phyloP scores from a whole-genome alignment of 2,329 filamentous ascomycete species.

The Fonsecaea pugnacius region DNA sequence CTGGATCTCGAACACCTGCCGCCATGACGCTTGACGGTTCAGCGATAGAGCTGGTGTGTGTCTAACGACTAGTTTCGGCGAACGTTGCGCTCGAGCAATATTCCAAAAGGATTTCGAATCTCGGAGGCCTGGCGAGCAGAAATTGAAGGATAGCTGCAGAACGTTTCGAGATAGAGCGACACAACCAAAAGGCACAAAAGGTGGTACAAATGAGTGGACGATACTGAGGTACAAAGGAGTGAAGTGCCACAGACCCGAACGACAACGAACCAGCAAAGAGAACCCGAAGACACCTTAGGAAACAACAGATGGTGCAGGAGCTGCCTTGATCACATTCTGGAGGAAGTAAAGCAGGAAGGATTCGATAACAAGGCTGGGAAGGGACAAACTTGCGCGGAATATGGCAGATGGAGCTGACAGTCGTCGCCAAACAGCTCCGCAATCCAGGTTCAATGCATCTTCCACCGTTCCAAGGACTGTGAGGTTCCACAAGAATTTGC shows the following conservation, averaged over 20 bases:
- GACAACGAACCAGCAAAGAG: not conserved
- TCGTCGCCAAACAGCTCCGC: not conserved
- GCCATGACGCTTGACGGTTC: conserved; percentile 45
- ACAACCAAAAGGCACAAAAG: conserved; percentile 4
- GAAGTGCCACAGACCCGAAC: conserved; percentile 36
- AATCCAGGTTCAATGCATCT: not conserved
- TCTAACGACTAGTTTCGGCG: not conserved
- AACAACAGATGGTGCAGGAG: conserved; percentile 15
- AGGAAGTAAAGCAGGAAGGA: conserved; percentile 21
- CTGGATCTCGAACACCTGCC: conserved; percentile 59
- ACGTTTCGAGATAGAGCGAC: conserved; percentile 17
- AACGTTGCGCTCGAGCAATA: conserved; percentile 6
- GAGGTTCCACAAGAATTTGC: conserved; percentile 17
- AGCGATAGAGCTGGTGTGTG: not conserved
- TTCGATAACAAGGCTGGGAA: conserved; percentile 9
- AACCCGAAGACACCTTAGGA: not conserved
- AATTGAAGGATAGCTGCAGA: conserved; percentile 14
- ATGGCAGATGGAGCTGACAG: conserved; percentile 6
- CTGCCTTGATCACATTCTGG: conserved; percentile 24
- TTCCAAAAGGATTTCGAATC: conserved; percentile 11
- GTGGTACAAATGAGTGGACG: conserved; percentile 35
- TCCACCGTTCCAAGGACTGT: not conserved
- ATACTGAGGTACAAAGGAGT: conserved; percentile 38
- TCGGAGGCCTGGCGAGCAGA: conserved; percentile 10
- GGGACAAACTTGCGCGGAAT: conserved; percentile 10